Evolutionary conservation across 495 filamentous ascomycete genomes (phyloP), one percentile per base, ranked within the genome.

Genomic region (Trypethelium eluteriae): DNA sequence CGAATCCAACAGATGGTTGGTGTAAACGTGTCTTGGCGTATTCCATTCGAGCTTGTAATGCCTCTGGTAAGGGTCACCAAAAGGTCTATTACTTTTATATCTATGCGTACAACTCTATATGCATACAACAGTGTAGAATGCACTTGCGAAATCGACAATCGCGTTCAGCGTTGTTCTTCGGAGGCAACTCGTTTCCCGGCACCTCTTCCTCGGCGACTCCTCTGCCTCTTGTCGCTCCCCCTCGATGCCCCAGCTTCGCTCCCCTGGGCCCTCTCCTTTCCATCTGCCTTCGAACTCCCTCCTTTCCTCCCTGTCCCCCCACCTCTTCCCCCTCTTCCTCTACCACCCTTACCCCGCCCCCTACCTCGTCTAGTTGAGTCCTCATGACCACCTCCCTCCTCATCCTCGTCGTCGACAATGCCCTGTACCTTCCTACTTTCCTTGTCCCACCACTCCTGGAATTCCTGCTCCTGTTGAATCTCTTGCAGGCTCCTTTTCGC

Each of bases 371-470:
- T 59, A 59, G 25, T 18, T 7, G 32, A 59, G 36, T 72, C 63
- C 67, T 76, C 34, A 68, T 62, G 39, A 70, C 25, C 25, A 25
- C 65, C 2, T 68, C 62, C 34, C 70, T 74, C 14, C 53, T 76
- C 79, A 12, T 78, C 78, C 64, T 87, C 88, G 16, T 88, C 87
- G 47, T 91, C 82, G 59, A 87, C 86, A 65, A 84, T 81, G 66
- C 79, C 79, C 70, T 79, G 81, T 3, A 89, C 79, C 61, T 89
- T 83, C 70, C 84, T 83, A 74, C 89, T 92, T 74, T 98, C 94
- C 65, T 88, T 84, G 69, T 98, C 93, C 94, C 94, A 98, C 94
- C 95, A 98, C 73, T 93, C 87, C 75, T 96, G 90, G 76, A 98
- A 98, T 41, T 92, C 90, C 74, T 98, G 94, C 74, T 98, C 94